Evolutionary conservation across 2,329 filamentous ascomycete genomes (phyloP), one percentile per base, ranked within the genome.

Genomic region (Mycocentrospora acerina): DNA sequence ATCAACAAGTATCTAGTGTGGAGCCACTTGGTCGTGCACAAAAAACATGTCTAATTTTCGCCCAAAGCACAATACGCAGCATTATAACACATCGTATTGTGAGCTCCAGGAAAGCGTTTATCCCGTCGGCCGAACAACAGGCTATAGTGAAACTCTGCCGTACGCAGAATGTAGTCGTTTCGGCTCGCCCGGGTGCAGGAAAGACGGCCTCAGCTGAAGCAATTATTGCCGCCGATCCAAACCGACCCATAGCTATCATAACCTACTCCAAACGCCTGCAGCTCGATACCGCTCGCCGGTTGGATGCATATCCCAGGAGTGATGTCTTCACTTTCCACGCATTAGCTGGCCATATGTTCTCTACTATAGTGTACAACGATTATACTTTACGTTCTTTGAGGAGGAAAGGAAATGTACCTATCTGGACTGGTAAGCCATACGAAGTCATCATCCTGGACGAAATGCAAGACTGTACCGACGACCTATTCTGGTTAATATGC

Each of bases 171-270:
- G 42, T 44, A 16, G 19, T 44, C 19, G 41, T 44, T n/a, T 40
- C 36, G 15, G 36, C 41, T 24, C 32, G 42, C 18, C 37, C 42
- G n/a, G 42, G 42, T 14, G 29, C 42, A 34, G 42, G 42, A 37
- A 44, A 44, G 29, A 44, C 42, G 25, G 42, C 42, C 24, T 40
- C 42, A 34, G 42, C 42, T 28, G 29, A 41, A 37, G 42, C 42
- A 27, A 44, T 44, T 19, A 37, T 37, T 34, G 42, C 42, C 29
- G 37, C 37, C 18, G 33, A 44, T 15, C 32, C 28, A 17, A 29
- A 37, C 32, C 37, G 16, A 44, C 29, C 19, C 14, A 33, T 40
- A 24, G 37, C 37, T 19, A 37, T 41, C 30, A 29, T 44, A 10
- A 40, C 37, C n/a, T 44, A 40, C 32, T 40, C 37, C 19, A 44